Percentiles rank a stretch among this genome's conserved stretches.
Evolutionary conservation across 306 rosid genomes (phyloP).

Genomic region (Castanea mollissima): DNA sequence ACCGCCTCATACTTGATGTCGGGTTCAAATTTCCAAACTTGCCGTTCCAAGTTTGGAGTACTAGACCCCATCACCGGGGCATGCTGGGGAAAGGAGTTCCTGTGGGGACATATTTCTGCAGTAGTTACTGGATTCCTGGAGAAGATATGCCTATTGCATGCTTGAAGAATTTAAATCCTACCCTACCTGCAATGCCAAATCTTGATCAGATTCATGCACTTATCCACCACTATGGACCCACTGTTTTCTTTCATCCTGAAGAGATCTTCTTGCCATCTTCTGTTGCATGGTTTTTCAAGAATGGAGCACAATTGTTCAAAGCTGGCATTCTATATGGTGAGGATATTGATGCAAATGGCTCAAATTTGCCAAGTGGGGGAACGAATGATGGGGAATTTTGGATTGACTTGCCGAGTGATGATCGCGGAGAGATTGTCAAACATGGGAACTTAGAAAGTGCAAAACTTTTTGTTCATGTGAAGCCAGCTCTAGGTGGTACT

Average conservation of each 20-base stretch:
- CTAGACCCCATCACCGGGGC: constrained; percentile 63
- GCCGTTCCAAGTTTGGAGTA: constrained; percentile 61
- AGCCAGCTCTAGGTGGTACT: constrained; percentile 86
- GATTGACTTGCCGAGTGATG: constrained; percentile 79
- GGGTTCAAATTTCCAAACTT: constrained; percentile 22
- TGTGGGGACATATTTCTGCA: constrained; percentile 71
- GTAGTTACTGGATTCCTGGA: constrained; percentile 33
- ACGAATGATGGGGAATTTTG: constrained; percentile 68
- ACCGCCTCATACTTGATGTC: constrained; percentile 40
- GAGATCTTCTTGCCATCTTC: constrained; percentile 91
- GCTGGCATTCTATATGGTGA: constrained; percentile 47
- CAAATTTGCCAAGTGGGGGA: constrained; percentile 71
- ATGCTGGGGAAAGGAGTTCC: constrained; percentile 66
- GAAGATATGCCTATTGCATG: constrained; percentile 62
- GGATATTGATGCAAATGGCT: constrained; percentile 56
- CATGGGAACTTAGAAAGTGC: constrained; percentile 70
- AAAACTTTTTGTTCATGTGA: constrained; percentile 73
- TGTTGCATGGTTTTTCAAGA: constrained; percentile 79
- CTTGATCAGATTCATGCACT: constrained; percentile 72
- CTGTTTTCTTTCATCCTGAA: constrained; percentile 76
- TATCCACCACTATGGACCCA: constrained; percentile 83
- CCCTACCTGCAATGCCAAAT: constrained; percentile 60
- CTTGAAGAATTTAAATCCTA: constrained; percentile 70
- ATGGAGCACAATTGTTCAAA: constrained; percentile 60
- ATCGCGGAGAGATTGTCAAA: constrained; percentile 44